Evolutionary conservation across 192 early-diverging fungal genomes (phyloP), one percentile per base, ranked within the genome.

Genomic region (Rhizophagus sp.): DNA sequence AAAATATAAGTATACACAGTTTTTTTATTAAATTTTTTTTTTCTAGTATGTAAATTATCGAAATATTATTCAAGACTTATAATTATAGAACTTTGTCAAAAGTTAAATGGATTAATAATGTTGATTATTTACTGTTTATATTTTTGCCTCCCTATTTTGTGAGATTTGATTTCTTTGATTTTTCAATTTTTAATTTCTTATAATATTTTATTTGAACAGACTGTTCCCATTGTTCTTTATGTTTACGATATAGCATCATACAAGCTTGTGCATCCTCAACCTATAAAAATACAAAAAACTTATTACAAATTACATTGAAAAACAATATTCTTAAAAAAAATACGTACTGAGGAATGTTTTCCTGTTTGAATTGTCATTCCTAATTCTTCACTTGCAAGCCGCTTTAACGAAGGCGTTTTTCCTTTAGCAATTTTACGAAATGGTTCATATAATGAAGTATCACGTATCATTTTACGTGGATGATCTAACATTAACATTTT

Each of bases 231-330:
- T 92, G 90, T 0, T 89, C 83, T 84, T 94, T 94, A 70, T 90
- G 90, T 79, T 93, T 93, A 76, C 91, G 90, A 85, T 96, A 99
- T 7, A 99, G 80, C 63, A 96, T 79, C 91, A 99, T 97, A 7
- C 96, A 89, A 33, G 95, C 92, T 73, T 91, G 88, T 1, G 97
- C 97, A 88, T 98, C 98, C 62, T 96, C 93, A 3, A 95, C 83
- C 87, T 87, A 81, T 52, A 65, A 19, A 13, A 30, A 52, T n/a
- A 79, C 11, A 65, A 62, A 47, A 47, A 47, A 47, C 10, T 47
- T 47, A 47, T 47, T 47, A 12, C 44, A 47, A 12, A 47, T 47
- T 47, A 12, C 44, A 47, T 3, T 10, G 11, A 47, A 47, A 47
- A 11, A 47, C 0, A 47, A 12, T 13, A 75, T 2, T 57, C n/a